Evolutionary conservation across 1,284 basidiomycete species (phyloP).

Genomic region (Ceratobasidium sp.): DNA sequence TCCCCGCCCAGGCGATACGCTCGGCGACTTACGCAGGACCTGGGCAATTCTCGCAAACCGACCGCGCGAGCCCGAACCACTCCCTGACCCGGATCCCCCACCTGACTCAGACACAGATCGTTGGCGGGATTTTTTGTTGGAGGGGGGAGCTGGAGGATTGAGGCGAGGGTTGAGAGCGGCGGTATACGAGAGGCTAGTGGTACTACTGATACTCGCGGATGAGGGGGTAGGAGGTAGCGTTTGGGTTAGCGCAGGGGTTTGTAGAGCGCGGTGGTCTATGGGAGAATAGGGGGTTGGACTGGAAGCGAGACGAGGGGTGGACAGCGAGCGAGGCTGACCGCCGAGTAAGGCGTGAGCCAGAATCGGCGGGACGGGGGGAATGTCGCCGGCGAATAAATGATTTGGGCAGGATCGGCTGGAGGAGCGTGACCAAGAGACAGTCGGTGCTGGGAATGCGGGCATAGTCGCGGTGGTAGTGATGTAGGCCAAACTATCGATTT

Average conservation of each 20-base stretch:
- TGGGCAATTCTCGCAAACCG: slow-evolving; percentile 13
- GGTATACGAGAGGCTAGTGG: slow-evolving; percentile 4
- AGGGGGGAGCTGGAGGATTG: background rate
- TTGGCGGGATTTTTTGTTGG: slow-evolving; percentile 22
- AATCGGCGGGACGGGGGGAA: slow-evolving; percentile 38
- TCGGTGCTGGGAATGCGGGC: slow-evolving; percentile 34
- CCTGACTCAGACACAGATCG: slow-evolving; percentile 41
- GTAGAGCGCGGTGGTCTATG: slow-evolving; percentile 40
- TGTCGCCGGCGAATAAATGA: background rate
- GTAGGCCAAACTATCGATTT: slow-evolving; percentile 20
- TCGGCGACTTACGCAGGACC: slow-evolving; percentile 29
- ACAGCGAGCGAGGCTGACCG: slow-evolving; percentile 5
- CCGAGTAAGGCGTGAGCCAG: slow-evolving; percentile 14
- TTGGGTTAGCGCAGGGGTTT: slow-evolving; percentile 35
- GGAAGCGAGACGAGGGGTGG: slow-evolving; percentile 22
- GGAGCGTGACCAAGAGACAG: slow-evolving; percentile 41
- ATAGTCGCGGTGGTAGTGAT: slow-evolving; percentile 31
- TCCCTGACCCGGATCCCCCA: slow-evolving; percentile 29
- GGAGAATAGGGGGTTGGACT: no score
- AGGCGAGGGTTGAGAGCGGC: background rate
- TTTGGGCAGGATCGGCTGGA: slow-evolving; percentile 40
- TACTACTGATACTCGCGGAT: slow-evolving; percentile 34
- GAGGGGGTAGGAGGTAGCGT: slow-evolving; percentile 33
- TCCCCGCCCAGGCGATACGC: slow-evolving; percentile 30
- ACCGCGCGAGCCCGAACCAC: slow-evolving; percentile 23